Conservation (phyloP, 2,329 filamentous ascomycete genomes). For the Fusarium nematophilum region DNA sequence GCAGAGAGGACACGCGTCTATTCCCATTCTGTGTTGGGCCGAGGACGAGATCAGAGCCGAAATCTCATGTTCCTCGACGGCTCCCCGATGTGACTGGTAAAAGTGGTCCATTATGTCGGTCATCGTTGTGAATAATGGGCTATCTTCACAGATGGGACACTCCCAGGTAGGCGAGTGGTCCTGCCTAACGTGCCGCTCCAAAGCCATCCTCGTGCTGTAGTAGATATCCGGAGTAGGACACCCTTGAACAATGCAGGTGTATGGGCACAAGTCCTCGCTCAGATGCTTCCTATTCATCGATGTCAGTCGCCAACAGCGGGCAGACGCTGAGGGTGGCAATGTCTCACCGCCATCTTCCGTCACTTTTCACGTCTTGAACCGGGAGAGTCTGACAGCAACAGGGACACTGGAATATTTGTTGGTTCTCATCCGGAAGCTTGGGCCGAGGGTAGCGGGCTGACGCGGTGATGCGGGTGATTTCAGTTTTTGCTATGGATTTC, state of each 20-base stretch:
- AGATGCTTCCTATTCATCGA: background rate
- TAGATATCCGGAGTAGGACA: background rate
- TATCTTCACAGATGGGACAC: background rate
- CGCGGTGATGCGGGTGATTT: background rate
- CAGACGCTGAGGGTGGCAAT: too few species aligned
- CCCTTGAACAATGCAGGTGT: background rate
- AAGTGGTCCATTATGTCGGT: background rate
- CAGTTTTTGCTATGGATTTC: background rate
- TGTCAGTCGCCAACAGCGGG: too few species aligned
- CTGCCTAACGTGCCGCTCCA: background rate
- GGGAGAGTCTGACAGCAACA: background rate
- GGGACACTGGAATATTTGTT: background rate
- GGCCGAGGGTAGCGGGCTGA: background rate
- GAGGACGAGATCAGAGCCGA: background rate
- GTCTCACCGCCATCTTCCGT: background rate
- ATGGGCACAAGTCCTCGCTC: background rate
- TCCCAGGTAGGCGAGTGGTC: background rate
- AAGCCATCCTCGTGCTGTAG: background rate
- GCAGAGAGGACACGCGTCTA: background rate
- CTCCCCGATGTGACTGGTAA: background rate
- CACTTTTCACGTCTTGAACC: background rate
- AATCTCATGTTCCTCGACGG: background rate
- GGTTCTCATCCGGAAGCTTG: background rate
- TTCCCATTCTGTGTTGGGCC: background rate
- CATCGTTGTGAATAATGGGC: background rate